Evolutionary conservation across 2,329 filamentous ascomycete genomes (phyloP).

Genomic region (Xylaria arbuscula): DNA sequence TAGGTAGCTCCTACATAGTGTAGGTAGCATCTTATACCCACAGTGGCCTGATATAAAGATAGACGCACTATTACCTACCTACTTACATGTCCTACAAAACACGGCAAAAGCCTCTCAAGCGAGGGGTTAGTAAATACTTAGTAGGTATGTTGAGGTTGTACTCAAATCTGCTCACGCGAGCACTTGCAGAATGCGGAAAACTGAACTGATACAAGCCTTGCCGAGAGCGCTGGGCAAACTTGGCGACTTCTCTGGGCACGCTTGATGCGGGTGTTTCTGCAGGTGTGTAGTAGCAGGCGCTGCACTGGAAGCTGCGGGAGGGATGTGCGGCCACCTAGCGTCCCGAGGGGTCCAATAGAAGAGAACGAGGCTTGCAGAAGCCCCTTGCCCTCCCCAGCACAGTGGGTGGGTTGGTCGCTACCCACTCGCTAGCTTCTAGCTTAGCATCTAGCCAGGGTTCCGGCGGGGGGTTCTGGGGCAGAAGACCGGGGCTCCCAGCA

Average conservation of each 20-base stretch:
- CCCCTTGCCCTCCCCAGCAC: slow-evolving; percentile 1
- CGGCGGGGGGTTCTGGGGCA: slow-evolving; percentile 9
- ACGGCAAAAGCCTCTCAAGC: background rate
- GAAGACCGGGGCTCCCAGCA: background rate
- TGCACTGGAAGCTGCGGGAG: background rate
- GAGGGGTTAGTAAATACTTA: background rate
- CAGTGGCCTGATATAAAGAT: background rate
- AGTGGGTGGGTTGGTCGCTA: background rate
- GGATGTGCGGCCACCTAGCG: slow-evolving; percentile 10
- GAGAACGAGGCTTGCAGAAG: slow-evolving; percentile 10
- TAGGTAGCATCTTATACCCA: background rate
- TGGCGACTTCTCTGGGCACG: slow-evolving; percentile 8
- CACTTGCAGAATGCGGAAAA: slow-evolving; percentile 43
- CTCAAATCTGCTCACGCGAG: slow-evolving; percentile 45
- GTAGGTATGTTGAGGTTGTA: background rate
- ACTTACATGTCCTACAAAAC: slow-evolving; percentile 4
- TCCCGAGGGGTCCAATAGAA: slow-evolving; percentile 11
- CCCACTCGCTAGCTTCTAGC: no score
- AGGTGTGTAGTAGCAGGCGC: slow-evolving; percentile 1
- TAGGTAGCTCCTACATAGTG: no score
- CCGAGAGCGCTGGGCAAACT: slow-evolving; percentile 21
- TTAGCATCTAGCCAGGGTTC: background rate
- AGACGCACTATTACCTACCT: background rate
- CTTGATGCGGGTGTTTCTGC: background rate
- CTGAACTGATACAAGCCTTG: slow-evolving; percentile 15